Base-by-base conservation (phyloP, 495 filamentous ascomycete genomes). In the Delitschia confertaspora region DNA sequence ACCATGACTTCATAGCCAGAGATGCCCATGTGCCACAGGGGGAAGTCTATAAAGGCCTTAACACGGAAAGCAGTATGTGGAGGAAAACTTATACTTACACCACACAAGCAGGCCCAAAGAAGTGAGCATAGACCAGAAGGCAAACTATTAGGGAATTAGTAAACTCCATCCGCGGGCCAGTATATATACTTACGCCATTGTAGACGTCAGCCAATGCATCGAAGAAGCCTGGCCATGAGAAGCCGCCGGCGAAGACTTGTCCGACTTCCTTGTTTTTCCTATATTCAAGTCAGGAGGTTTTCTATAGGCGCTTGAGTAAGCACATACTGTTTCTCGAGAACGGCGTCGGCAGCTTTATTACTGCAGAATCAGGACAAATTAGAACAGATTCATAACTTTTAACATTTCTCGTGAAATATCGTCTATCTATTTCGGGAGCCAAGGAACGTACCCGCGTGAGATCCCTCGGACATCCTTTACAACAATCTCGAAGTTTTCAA, bases 11-110 rank as follows among this genome's bases (percentile, higher is more conserved):
- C 93, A 51, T 93, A 95, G 42, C 93, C 93, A 6, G 93, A 99
- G 47, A 99, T 88, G 44, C 93, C 93, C 93, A 99, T 96, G 61
- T 95, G 78, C 93, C 93, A 99, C n/a, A 99, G 75, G 11, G 91
- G 91, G 58, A 99, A 99, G 60, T 93, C 84, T 88, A 48, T 5
- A 6, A 17, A 17, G 6, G n/a, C n/a, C 3, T 49, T 24, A 50
- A 33, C 7, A 33, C 25, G 14, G 19, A 13, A 45, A 38, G 7
- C 8, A 25, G 18, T 6, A 26, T 10, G 10, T 26, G 4, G 35
- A 63, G 10, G 13, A 1, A 48, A 26, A 31, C n/a, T n/a, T n/a
- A n/a, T 26, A 69, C 84, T 74, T 76, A 89, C 84, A 99, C 93
- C 93, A 99, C 19, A 96, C 80, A 25, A 82, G 70, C 21, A 96